Evolutionary conservation across 2,329 filamentous ascomycete species (phyloP).

Genomic region (Coniochaeta ligniaria): DNA sequence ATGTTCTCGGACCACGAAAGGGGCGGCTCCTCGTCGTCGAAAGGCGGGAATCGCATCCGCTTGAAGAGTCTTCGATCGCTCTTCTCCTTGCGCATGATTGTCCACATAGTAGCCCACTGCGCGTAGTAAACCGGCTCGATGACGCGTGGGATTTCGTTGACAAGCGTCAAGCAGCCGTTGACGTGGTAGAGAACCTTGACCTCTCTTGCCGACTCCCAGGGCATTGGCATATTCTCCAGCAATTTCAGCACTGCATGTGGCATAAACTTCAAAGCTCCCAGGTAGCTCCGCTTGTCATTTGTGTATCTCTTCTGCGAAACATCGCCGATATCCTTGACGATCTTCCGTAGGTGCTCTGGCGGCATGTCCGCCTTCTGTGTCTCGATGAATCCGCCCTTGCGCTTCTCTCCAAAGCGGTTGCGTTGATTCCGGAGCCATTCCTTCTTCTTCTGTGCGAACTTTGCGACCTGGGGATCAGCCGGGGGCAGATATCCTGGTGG

Average conservation of each 20-base stretch:
- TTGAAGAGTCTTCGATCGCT: constrained; percentile 95
- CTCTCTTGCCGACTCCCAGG: constrained; percentile 92
- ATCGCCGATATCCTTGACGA: constrained; percentile 96
- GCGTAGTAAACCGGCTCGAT: constrained; percentile 98
- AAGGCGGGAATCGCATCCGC: constrained; percentile 96
- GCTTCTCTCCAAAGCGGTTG: constrained; percentile 92
- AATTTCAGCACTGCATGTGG: constrained; percentile 96
- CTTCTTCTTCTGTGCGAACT: constrained; percentile 98
- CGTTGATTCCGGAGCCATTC: constrained; percentile 93
- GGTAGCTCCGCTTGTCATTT: constrained; percentile 94
- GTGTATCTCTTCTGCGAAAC: constrained; percentile 99
- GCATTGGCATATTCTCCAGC: constrained; percentile 99
- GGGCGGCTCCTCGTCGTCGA: constrained; percentile 96
- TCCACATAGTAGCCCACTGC: constrained; percentile 99
- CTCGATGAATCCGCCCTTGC: constrained; percentile 92
- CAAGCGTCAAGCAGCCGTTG: constrained; percentile 91
- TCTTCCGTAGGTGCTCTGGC: constrained; percentile 95
- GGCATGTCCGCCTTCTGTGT: constrained; percentile 99
- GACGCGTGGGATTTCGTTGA: constrained; percentile 93
- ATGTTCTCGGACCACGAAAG: constrained; percentile 98
- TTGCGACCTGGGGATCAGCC: constrained; percentile 76
- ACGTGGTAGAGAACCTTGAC: constrained; percentile 98
- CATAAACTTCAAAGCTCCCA: constrained; percentile 98
- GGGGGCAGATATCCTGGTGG: constrained; percentile 80
- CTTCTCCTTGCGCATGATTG: constrained; percentile 96